Percentiles rank a stretch among this genome's conserved stretches.
Evolutionary conservation across 2,329 filamentous ascomycete species (phyloP).

Genomic region (Colletotrichum incanum): DNA sequence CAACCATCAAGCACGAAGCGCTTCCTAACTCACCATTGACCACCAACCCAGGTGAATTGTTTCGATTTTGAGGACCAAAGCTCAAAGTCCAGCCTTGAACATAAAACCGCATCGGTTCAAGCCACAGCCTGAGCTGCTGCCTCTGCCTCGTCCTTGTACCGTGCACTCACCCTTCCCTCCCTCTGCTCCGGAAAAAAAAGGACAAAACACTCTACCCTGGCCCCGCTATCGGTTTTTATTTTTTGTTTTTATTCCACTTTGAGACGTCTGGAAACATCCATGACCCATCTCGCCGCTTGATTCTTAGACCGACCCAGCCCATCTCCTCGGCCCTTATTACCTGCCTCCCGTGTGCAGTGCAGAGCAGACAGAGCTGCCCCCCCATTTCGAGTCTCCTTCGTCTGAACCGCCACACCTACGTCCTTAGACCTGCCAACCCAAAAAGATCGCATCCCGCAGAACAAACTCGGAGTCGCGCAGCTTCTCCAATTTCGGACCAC

Average conservation of each 20-base stretch:
- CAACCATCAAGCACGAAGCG: slow-evolving; percentile 8
- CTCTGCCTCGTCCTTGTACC: slow-evolving; percentile 12
- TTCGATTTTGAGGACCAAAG: slow-evolving; percentile 7
- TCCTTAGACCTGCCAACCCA: slow-evolving; percentile 9
- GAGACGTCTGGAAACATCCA: slow-evolving; percentile 42
- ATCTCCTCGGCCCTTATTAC: slow-evolving; percentile 35
- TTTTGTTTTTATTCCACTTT: slow-evolving; percentile 2
- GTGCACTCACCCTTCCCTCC: background rate
- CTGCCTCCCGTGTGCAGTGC: slow-evolving; percentile 17
- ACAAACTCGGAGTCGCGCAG: slow-evolving; percentile 12
- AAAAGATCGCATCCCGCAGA: slow-evolving; percentile 23
- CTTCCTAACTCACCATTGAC: slow-evolving; percentile 1
- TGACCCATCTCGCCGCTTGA: slow-evolving; percentile 38
- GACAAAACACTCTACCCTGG: slow-evolving; percentile 14
- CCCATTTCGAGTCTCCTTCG: slow-evolving; percentile 32
- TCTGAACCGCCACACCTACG: slow-evolving; percentile 33
- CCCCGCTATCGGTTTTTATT: slow-evolving; percentile 31
- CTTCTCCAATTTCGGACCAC: slow-evolving; percentile 34
- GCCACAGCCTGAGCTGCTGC: slow-evolving; percentile 23
- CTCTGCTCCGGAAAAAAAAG: slow-evolving; percentile 21
- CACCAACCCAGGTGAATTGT: background rate
- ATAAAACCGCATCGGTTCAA: slow-evolving; percentile 7
- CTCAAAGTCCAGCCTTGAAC: background rate
- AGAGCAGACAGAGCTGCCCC: background rate
- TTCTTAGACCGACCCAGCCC: slow-evolving; percentile 21